Base-by-base conservation (phyloP, 306 rosid genomes). In the Vigna radiata region DNA sequence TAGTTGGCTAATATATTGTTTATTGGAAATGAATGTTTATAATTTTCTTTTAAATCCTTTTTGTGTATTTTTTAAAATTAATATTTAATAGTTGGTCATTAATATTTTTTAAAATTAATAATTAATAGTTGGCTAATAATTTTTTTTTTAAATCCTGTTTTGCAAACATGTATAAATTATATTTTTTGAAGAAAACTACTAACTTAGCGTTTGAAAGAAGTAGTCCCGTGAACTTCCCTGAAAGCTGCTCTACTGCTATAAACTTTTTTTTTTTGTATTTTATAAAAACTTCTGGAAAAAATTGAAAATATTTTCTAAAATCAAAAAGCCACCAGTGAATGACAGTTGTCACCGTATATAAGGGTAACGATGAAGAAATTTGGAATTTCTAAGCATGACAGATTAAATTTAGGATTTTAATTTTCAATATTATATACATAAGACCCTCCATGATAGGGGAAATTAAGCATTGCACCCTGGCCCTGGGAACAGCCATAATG, bases 391-490 rank as follows among this genome's bases (percentile, higher is more conserved):
- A 62, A 76, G 63, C 49, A 60, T 5, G 54, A 75, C 47, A 76
- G 56, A 29, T 7, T 46, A 71, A 54, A 54, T 64, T 16, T 44
- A 44, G 3, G 5, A 44, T 11, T 67, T 61, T 59, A 10, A 73
- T 61, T 17, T 12, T 66, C 6, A 15, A 65, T 59, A 73, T 64
- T 44, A 68, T 65, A 65, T 60, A 68, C 55, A 79, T 41, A 61
- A 43, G 69, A 21, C 55, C 69, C 15, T 48, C 43, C 52, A 59
- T 19, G 47, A 17, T 25, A 55, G 56, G 39, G 73, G 73, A 76
- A 75, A 76, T 70, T 56, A 76, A 47, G 41, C 17, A 39, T 64
- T 19, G 19, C 58, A 25, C 75, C 79, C 72, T 47, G 23, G 50
- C 61, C 66, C 41, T 18, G 73, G 59, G 72, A 43, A 13, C 46